These are phyloP conservation scores for Pseudozyma sp. DNA, from an alignment of 1,284 basidiomycete species.

Conservation along the genomic window DNA sequence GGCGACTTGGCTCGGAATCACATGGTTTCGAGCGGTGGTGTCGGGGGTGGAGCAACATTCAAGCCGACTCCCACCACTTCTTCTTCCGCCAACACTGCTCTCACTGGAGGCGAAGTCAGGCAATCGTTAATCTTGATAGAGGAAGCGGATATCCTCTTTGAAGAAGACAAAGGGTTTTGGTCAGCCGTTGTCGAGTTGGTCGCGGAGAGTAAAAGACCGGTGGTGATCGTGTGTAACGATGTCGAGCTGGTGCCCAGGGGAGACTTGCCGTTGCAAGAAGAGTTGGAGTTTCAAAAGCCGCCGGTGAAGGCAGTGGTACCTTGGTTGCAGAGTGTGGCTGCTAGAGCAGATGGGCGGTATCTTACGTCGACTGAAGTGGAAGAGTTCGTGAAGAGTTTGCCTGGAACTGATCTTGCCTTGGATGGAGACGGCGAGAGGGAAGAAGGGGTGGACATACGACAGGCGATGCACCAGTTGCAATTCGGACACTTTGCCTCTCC, in stretches of 20 bases:
- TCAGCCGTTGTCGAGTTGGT: slow-evolving; percentile 72
- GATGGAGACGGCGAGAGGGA: not conserved
- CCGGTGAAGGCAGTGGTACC: slow-evolving; percentile 59
- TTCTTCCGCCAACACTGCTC: not conserved
- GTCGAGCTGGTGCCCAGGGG: slow-evolving; percentile 33
- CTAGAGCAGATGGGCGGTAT: slow-evolving; percentile 4
- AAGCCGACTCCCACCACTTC: not conserved
- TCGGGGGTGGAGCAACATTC: slow-evolving; percentile 48
- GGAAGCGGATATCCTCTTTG: slow-evolving; percentile 93
- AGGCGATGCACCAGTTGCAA: slow-evolving; percentile 75
- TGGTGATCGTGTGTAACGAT: slow-evolving; percentile 65
- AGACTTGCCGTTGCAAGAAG: slow-evolving; percentile 52
- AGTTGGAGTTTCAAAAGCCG: slow-evolving; percentile 50
- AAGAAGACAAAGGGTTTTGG: slow-evolving; percentile 93
- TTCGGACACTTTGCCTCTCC: slow-evolving; percentile 64
- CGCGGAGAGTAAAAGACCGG: slow-evolving; percentile 58
- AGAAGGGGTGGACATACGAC: slow-evolving; percentile 74
- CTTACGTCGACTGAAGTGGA: not conserved
- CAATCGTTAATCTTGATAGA: slow-evolving; percentile 96
- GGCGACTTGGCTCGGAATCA: slow-evolving; percentile 91
- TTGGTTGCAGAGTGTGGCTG: slow-evolving; percentile 32
- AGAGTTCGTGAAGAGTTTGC: not conserved
- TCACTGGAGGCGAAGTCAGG: slow-evolving; percentile 69
- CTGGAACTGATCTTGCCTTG: not conserved
- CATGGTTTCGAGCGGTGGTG: slow-evolving; percentile 62